phyloP scores from a whole-genome alignment of 1,284 basidiomycete species.

The Puccinia coronata region DNA sequence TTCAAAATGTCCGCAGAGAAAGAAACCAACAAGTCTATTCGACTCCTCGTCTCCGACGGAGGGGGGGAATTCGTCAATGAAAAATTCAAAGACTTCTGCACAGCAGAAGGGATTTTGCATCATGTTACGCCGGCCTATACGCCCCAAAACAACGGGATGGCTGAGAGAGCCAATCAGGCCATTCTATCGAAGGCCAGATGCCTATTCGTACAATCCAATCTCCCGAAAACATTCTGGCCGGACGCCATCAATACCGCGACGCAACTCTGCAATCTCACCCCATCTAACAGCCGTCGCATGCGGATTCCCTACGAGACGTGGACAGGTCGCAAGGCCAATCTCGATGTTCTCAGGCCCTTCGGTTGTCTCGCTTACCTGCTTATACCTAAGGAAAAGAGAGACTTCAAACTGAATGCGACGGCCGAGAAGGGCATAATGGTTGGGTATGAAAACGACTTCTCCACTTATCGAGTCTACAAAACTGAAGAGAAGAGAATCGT shows the following conservation, averaged over 20 bases:
- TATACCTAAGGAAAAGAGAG: background rate
- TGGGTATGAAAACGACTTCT: slow-evolving; percentile 12
- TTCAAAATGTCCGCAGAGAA: too few relatives aligned
- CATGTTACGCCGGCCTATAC: too few relatives aligned
- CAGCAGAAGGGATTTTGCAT: too few relatives aligned
- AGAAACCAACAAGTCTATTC: too few relatives aligned
- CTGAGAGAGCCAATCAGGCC: too few relatives aligned
- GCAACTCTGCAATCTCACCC: background rate
- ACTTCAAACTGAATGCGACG: background rate
- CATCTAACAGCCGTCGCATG: background rate
- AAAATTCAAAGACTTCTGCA: too few relatives aligned
- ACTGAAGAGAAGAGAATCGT: background rate
- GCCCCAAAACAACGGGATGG: too few relatives aligned
- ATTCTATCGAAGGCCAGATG: too few relatives aligned
- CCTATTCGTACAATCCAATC: background rate
- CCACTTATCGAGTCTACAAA: background rate
- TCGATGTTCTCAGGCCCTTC: background rate
- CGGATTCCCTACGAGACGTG: background rate
- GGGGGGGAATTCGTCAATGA: too few relatives aligned
- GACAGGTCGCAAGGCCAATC: background rate
- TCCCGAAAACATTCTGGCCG: background rate
- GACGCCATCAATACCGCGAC: too few relatives aligned
- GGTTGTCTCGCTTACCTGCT: background rate
- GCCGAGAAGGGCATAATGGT: background rate
- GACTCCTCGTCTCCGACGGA: too few relatives aligned